A percentile compares a stretch with the other conserved stretches of the same genome.
Evolutionary conservation across 257 asterid species (phyloP).

Genomic region (Solanum lignicaule): DNA sequence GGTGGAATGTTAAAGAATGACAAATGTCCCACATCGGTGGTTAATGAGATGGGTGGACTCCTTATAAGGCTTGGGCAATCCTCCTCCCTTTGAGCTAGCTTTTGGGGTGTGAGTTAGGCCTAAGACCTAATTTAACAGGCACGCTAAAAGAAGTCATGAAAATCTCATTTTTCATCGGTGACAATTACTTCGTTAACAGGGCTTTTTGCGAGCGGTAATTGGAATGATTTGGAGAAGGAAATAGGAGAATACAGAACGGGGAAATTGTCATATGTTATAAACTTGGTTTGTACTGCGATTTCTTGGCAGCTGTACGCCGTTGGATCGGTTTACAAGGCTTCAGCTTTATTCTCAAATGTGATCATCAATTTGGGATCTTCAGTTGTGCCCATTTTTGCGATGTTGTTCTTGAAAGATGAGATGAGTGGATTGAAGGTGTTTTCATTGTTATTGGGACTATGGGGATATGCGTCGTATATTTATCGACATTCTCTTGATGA

Average conservation of each 20-base stretch:
- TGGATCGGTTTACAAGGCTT: slow-evolving; percentile 28
- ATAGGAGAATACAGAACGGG: slow-evolving; percentile 23
- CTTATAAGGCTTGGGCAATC: too few relatives aligned
- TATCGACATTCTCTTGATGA: slow-evolving; percentile 24
- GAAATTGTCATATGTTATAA: slow-evolving; percentile 6
- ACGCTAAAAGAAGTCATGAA: slow-evolving; percentile 14
- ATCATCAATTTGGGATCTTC: slow-evolving; percentile 30
- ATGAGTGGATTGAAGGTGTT: slow-evolving; percentile 25
- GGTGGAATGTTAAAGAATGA: too few relatives aligned
- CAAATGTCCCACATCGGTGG: too few relatives aligned
- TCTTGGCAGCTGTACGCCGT: slow-evolving; percentile 29
- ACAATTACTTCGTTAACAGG: neutral
- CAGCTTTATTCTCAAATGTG: slow-evolving; percentile 34
- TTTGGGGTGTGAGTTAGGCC: too few relatives aligned
- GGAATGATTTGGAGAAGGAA: slow-evolving; percentile 16
- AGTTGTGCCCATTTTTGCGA: slow-evolving; percentile 23
- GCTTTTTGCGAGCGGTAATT: slow-evolving; percentile 14
- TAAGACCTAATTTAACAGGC: too few relatives aligned
- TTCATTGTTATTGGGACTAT: slow-evolving; percentile 20
- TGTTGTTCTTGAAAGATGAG: slow-evolving; percentile 26
- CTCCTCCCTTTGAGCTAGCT: too few relatives aligned
- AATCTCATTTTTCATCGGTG: slow-evolving; percentile 18
- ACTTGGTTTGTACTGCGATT: slow-evolving; percentile 12
- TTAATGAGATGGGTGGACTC: too few relatives aligned
- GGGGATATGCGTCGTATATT: slow-evolving; percentile 33